A percentile compares a stretch with the other conserved stretches of the same genome.
phyloP scores from a whole-genome alignment of 805 yeast genomes.

The Candida boidinii region DNA sequence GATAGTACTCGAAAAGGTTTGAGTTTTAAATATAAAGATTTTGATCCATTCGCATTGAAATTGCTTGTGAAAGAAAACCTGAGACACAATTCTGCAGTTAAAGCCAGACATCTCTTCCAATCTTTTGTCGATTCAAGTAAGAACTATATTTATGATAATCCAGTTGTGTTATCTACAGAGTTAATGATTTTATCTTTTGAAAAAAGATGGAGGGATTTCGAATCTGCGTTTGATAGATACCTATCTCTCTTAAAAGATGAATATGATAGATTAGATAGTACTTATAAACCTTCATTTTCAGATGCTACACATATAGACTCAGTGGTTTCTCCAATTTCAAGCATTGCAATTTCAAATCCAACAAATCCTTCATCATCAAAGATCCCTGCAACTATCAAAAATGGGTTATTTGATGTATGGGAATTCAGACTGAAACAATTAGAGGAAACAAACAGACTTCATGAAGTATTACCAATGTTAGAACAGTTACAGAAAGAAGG shows the following conservation, averaged over 20 bases:
- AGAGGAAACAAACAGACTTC: conserved; percentile 14
- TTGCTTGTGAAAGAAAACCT: conserved; percentile 12
- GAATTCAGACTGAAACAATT: conserved; percentile 20
- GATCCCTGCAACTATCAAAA: conserved; percentile 17
- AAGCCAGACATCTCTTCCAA: conserved; percentile 21
- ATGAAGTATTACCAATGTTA: conserved; percentile 10
- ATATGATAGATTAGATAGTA: conserved; percentile 8
- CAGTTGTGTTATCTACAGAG: conserved; percentile 19
- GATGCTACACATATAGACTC: background rate
- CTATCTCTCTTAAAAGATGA: conserved; percentile 9
- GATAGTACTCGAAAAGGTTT: too few species aligned
- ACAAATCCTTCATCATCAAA: conserved; percentile 4
- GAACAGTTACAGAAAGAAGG: conserved; percentile 14
- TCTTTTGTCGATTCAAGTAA: conserved; percentile 16
- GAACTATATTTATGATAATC: conserved; percentile 16
- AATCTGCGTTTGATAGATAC: conserved; percentile 18
- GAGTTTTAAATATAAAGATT: conserved; percentile 8
- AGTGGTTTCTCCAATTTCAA: conserved; percentile 1
- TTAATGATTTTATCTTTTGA: conserved; percentile 22
- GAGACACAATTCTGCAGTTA: conserved; percentile 9
- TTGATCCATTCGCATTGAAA: conserved; percentile 18
- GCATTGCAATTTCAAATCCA: background rate
- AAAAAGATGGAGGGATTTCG: conserved; percentile 24
- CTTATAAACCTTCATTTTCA: background rate
- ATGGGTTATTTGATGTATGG: conserved; percentile 20